These are phyloP conservation scores for Xylaria hypoxylon DNA, from an alignment of 2,329 filamentous ascomycete species.

Conservation along the genomic window DNA sequence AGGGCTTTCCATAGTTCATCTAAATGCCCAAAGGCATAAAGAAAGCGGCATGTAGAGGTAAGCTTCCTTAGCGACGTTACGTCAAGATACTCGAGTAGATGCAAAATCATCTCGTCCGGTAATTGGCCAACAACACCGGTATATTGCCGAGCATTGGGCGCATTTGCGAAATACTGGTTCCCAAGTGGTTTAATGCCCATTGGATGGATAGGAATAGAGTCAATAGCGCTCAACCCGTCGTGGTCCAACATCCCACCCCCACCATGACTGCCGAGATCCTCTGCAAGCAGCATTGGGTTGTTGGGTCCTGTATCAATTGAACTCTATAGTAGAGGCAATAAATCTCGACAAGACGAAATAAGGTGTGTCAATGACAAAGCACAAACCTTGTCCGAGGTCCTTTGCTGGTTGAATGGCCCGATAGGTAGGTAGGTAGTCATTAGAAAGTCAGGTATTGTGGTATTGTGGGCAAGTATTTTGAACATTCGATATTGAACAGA, in stretches of 20 bases:
- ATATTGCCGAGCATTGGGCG: constrained; percentile 72
- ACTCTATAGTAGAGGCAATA: not conserved
- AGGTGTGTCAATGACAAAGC: not conserved
- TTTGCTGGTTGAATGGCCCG: not conserved
- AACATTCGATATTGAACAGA: not conserved
- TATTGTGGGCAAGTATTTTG: constrained; percentile 7
- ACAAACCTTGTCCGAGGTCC: not conserved
- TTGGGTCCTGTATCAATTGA: not conserved
- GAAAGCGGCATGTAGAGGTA: constrained; percentile 82
- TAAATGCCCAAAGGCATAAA: constrained; percentile 84
- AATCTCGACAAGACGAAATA: not conserved
- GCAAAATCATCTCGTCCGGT: constrained; percentile 83
- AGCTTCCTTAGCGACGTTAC: constrained; percentile 70
- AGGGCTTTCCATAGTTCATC: constrained; percentile 92
- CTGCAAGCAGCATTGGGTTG: constrained; percentile 43
- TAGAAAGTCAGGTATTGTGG: not conserved
- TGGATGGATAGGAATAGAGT: constrained; percentile 79
- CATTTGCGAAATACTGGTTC: constrained; percentile 78
- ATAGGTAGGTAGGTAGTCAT: not conserved
- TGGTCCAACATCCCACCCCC: constrained; percentile 33
- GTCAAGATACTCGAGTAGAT: constrained; percentile 81
- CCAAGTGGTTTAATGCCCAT: constrained; percentile 87
- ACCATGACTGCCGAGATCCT: constrained; percentile 39
- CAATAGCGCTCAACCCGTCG: constrained; percentile 37
- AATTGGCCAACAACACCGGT: constrained; percentile 75